These are phyloP conservation scores for Carex cristatella DNA, from an alignment of 176 grass and related monocot species.

Conservation along the genomic window DNA sequence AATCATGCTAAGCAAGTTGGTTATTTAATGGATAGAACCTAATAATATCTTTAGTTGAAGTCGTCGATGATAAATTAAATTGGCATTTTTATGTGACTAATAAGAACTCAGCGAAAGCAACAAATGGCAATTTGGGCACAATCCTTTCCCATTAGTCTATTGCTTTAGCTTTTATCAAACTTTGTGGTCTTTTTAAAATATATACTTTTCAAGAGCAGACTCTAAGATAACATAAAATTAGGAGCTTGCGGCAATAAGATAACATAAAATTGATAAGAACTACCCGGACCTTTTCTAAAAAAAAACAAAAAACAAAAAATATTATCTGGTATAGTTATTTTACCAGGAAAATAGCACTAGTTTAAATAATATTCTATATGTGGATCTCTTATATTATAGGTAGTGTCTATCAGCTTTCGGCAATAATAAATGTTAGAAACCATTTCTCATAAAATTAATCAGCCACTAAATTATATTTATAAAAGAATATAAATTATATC, in stretches of 20 bases:
- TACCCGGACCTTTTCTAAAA: not conserved
- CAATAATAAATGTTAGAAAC: not conserved
- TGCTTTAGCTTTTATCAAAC: conserved; percentile 1
- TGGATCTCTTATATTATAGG: not conserved
- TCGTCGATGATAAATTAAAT: not conserved
- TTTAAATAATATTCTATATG: not conserved
- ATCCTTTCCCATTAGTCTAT: not conserved
- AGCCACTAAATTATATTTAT: not conserved
- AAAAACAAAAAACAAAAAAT: not conserved
- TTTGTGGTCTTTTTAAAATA: not conserved
- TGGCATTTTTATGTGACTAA: not conserved
- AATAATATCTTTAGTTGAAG: not conserved
- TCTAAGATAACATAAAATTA: not conserved
- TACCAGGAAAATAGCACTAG: not conserved
- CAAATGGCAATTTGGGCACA: not conserved
- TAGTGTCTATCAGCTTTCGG: not conserved
- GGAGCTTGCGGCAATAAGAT: not conserved
- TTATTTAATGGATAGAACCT: not conserved
- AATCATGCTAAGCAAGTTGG: not conserved
- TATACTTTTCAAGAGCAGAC: not conserved
- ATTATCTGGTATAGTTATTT: not conserved
- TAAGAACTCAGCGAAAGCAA: not conserved
- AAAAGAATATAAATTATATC: not conserved
- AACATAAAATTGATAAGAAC: not conserved
- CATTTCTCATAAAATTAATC: not conserved